Base-by-base conservation (phyloP, 2,329 filamentous ascomycete genomes). In the Blastomyces gilchristii region DNA sequence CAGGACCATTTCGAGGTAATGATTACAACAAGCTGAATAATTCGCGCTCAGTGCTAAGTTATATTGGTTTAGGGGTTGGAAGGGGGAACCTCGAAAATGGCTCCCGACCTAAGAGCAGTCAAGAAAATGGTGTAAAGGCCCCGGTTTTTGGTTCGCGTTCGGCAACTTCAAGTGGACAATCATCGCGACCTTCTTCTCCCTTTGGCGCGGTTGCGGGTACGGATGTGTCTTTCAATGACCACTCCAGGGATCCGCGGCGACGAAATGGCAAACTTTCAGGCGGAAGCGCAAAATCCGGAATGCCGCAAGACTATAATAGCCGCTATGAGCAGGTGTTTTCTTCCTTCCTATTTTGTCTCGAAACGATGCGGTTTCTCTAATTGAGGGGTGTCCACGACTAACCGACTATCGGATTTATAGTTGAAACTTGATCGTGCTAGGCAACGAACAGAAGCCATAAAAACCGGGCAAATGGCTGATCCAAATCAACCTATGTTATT, bases 401-500 rank as follows among this genome's bases (percentile, higher is more conserved):
- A 58, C 69, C 57, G 62, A n/a, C 54, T 59, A 47, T 64, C 63
- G 67, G 65, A 58, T 60, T 64, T 63, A 63, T 69, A 81, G 79
- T 75, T 81, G 58, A 82, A 82, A 75, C 70, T 77, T 65, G 72
- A 77, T 63, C 79, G 82, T 60, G 78, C 81, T 63, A 75, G 72
- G 62, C 77, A 83, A 69, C 77, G 81, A 64, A 74, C 78, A 65
- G 69, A 77, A 60, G 82, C 82, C 31, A 84, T 85, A 59, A 75
- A 71, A 62, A 72, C 79, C 68, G 82, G 81, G 56, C 77, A 81
- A 63, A 81, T 85, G 72, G 79, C 80, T 45, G 82, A 87, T 69
- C 85, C 84, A 5, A 80, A 84, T 64, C 83, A 83, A 68, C 83
- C 82, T n/a, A 83, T 82, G 61, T 79, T 78, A 31, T 75, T 87